phyloP scores from a whole-genome alignment of 2,329 filamentous ascomycete species.

The Fusarium devonianum region DNA sequence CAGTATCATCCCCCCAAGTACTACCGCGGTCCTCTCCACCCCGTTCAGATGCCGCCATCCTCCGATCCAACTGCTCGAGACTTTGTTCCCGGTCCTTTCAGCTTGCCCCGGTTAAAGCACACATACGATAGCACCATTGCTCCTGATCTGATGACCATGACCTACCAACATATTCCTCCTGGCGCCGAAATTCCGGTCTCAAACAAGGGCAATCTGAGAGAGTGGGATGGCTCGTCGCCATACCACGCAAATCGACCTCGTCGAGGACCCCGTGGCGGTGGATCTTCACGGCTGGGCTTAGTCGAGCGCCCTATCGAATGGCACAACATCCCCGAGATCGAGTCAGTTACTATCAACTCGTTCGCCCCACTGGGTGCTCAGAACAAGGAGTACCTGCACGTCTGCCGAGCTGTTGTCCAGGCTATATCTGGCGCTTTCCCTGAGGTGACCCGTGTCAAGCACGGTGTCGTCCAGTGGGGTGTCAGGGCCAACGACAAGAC shows the following conservation, averaged over 20 bases:
- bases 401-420: conserved; percentile 84
- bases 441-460: conserved; percentile 71
- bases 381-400: conserved; percentile 78
- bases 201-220: conserved; percentile 71
- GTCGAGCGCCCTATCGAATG: conserved; percentile 79
- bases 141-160: conserved; percentile 85
- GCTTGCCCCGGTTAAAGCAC: conserved; percentile 83
- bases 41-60: conserved; percentile 84
- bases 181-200: conserved; percentile 65
- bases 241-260: conserved; percentile 93
- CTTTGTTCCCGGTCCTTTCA: conserved; percentile 92
- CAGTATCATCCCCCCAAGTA: conserved; percentile 95
- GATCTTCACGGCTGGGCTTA: conserved; percentile 69
- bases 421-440: conserved; percentile 82
- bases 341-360: conserved; percentile 80
- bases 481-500: conserved; percentile 75
- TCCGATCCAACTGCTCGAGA: conserved; percentile 88
- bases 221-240: conserved; percentile 89
- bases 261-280: conserved; percentile 80
- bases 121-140: conserved; percentile 89
- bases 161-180: conserved; percentile 85
- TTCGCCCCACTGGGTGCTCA: conserved; percentile 73
- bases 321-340: conserved; percentile 83
- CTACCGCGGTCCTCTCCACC: conserved; percentile 91
- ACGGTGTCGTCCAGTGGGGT: conserved; percentile 77